Evolutionary conservation across 805 yeast species (phyloP), one percentile per base, ranked within the genome.

Genomic region (Blastobotrys peoriensis): DNA sequence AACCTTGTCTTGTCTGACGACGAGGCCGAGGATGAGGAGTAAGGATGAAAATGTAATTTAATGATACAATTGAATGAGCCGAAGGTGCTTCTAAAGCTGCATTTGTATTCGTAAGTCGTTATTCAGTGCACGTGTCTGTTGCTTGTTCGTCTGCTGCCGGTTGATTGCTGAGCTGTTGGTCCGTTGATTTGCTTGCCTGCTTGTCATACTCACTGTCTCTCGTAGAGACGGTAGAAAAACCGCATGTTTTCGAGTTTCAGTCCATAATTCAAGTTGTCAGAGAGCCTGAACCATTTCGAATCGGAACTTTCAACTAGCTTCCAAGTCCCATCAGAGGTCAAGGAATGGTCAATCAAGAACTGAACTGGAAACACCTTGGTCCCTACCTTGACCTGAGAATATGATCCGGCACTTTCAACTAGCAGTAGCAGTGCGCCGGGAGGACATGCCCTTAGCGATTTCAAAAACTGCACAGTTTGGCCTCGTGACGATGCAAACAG

Each of bases 1-100:
- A 87, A 94, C 74, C 93, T 91, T 72, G 88, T 91, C 65, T 91
- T 86, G 64, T 95, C 89, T 66, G 97, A 89, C 67, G 86, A 80
- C 63, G 96, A 85, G 70, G 95, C 84, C 62, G 96, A 86, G 66
- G 96, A 88, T 71, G 87, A 86, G 74, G 41, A 34, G 37, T 34
- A 19, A 34, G 4, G 19, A 34, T 40, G 45, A 41, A 37, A 28
- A 45, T 44, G 33, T 36, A 48, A 33, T 19, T 35, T 33, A 35
- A 16, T 25, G 16, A 39, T 20, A n/a, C n/a, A n/a, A n/a, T n/a
- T n/a, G 9, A 13, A 16, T 13, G 16, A 10, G 9, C 16, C 37
- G 9, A 34, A 10, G 16, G 17, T 8, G 15, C n/a, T n/a, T n/a
- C n/a, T n/a, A n/a, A n/a, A n/a, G n/a, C n/a, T n/a, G n/a, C n/a